Base-by-base conservation (phyloP, 2,329 filamentous ascomycete genomes). In the Chrysoporthe cubensis region DNA sequence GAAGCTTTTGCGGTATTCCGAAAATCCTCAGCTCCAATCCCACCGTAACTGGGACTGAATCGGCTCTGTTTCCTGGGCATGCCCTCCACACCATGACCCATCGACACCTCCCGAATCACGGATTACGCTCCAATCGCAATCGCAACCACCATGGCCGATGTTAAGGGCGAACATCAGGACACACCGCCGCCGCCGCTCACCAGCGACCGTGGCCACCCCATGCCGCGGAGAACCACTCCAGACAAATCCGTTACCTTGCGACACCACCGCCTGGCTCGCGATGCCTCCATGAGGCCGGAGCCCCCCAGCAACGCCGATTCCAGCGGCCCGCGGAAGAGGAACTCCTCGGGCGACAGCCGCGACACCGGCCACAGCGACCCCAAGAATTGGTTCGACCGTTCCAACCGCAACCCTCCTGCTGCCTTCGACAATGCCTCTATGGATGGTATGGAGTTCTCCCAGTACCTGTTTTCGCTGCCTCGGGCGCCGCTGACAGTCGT, bases 351-450 rank as follows among this genome's bases (percentile, higher is more conserved):
- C 14, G 83, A 84, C 14, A 87, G 83, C 46, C 78, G 83, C 58
- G 78, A 80, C 32, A 86, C 85, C 0, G 77, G 78, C 3, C 75
- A 79, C 4, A 86, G 83, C 70, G 85, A 87, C 63, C 80, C 84
- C 0, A 83, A 80, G 46, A 81, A 77, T 46, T 88, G 86, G 86
- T 88, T 87, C 66, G 81, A 87, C 46, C 78, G 76, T 13, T 85
- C 83, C 4, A 88, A 88, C 56, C 75, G 81, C 57, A 84, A 88
- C 54, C 80, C 82, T 0, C 80, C 77, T 0, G 79, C 78, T 13
- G 78, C 76, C 0, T 81, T 81, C 59, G 79, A 83, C 42, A 76
- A 78, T 34, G 76, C 73, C 26, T 72, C 76, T 3, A 86, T 87
- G 83, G 85, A 87, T 71, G 79, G 82, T 83, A 73, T 73, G 76